Evolutionary conservation across 2,329 filamentous ascomycete genomes (phyloP).

Genomic region (Apiospora kogelbergensis): DNA sequence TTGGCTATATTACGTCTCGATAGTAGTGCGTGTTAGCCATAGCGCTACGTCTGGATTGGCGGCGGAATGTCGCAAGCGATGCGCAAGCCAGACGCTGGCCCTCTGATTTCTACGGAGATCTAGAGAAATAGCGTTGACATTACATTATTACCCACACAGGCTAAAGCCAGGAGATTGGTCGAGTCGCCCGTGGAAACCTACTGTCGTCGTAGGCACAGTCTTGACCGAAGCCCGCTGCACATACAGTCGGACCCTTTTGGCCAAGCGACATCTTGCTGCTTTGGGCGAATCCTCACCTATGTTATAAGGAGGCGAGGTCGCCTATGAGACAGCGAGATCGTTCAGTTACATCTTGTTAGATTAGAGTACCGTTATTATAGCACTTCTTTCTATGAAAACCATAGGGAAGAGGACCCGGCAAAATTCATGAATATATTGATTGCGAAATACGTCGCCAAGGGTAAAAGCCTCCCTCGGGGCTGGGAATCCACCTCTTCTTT

Average conservation of each 20-base stretch:
- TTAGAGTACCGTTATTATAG: slow-evolving; percentile 10
- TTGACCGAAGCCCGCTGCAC: background rate
- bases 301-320: background rate
- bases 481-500: background rate
- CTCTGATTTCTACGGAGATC: background rate
- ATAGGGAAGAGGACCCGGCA: background rate
- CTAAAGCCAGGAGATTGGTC: background rate
- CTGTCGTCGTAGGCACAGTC: background rate
- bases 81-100: background rate
- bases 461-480: background rate
- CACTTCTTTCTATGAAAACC: background rate
- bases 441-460: background rate
- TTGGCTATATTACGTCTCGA: background rate
- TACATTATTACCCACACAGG: background rate
- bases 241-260: background rate
- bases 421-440: slow-evolving; percentile 6
- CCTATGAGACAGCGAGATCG: background rate
- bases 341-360: slow-evolving; percentile 8
- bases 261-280: background rate
- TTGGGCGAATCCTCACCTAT: background rate
- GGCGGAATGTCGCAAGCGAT: background rate
- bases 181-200: background rate
- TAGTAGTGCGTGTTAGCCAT: background rate
- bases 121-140: background rate
- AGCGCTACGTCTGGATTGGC: background rate